These are phyloP conservation scores for Leptomonas pyrrhocoris DNA, from an alignment of 208 protist genomes.

Conservation along the genomic window DNA sequence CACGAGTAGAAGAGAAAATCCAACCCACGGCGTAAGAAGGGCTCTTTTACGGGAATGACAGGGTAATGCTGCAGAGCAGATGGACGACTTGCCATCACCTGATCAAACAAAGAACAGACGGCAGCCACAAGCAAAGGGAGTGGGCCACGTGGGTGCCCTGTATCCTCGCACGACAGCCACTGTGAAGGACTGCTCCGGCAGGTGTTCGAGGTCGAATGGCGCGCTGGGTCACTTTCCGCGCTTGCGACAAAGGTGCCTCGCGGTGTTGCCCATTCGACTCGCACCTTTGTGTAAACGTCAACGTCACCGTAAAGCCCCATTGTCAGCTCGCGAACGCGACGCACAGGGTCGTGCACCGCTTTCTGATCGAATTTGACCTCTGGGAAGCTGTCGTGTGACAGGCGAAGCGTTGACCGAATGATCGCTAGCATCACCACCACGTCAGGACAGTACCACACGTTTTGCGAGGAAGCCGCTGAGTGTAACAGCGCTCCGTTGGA, in stretches of 20 bases:
- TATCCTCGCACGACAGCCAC: constrained; percentile 21
- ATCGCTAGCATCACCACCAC: constrained; percentile 53
- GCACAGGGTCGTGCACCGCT: constrained; percentile 54
- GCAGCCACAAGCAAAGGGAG: constrained; percentile 27
- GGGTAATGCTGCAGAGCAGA: constrained; percentile 1
- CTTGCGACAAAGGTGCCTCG: constrained; percentile 6
- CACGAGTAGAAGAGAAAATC: constrained; percentile 76
- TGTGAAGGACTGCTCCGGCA: background rate
- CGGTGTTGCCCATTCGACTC: constrained; percentile 41
- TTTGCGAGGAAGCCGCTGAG: constrained; percentile 2
- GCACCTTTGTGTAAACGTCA: constrained; percentile 48
- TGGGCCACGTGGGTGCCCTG: constrained; percentile 16
- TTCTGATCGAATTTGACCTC: constrained; percentile 56
- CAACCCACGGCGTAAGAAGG: constrained; percentile 20
- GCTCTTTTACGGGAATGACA: background rate
- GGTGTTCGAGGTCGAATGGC: background rate
- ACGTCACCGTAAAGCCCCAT: constrained; percentile 55
- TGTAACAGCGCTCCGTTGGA: background rate
- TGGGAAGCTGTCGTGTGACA: constrained; percentile 52
- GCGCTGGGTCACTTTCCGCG: constrained; percentile 40
- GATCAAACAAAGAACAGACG: constrained; percentile 28
- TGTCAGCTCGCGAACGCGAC: constrained; percentile 41
- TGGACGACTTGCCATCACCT: background rate
- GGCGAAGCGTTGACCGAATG: constrained; percentile 34
- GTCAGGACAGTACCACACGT: constrained; percentile 41